phyloP scores from a whole-genome alignment of 176 grass and related monocot species.

The maize (Zea mays) region Zm-B73-REFERENCE-NAM-5.0 NC_050096.1:293326001-293326500 shows the following conservation, averaged over 20 bases:
- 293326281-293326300: conserved; percentile 57
- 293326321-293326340: conserved; percentile 78
- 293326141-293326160: conserved; percentile 55
- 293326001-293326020: conserved; percentile 10
- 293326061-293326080: conserved; percentile 61
- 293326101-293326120: conserved; percentile 55
- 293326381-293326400: conserved; percentile 64
- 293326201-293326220: conserved; percentile 58
- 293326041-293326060: conserved; percentile 79
- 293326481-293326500: conserved; percentile 51
- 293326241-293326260: conserved; percentile 48
- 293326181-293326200: conserved; percentile 68
- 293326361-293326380: conserved; percentile 53
- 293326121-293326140: conserved; percentile 54
- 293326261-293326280: conserved; percentile 23
- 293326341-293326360: conserved; percentile 80
- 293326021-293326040: conserved; percentile 43
- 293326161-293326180: conserved; percentile 59
- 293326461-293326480: conserved; percentile 42
- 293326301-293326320: conserved; percentile 75
- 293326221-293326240: conserved; percentile 68
- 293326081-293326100: conserved; percentile 66
- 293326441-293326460: conserved; percentile 72
- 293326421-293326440: conserved; percentile 65
- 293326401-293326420: conserved; percentile 55